Conservation (phyloP, 192 early-diverging fungal genomes). For the Coemansia sp. region DNA sequence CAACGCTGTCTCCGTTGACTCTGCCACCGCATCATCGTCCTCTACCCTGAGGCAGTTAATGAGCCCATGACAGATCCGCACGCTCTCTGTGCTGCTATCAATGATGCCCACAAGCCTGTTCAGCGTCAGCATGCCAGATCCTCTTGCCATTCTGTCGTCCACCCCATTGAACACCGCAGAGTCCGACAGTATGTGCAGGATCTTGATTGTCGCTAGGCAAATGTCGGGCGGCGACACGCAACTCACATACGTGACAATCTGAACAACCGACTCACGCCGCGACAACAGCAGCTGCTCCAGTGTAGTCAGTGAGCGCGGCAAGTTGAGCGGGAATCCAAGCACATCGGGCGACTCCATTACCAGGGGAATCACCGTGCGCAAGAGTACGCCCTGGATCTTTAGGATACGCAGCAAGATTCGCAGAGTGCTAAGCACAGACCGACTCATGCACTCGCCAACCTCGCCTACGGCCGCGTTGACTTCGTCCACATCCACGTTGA, state of each 20-base stretch:
- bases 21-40: constrained; percentile 35
- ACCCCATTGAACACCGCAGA: constrained; percentile 65
- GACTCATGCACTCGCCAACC: constrained; percentile 26
- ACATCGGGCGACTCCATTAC: constrained; percentile 51
- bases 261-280: constrained; percentile 63
- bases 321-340: constrained; percentile 52
- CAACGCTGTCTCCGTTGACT: constrained; percentile 42
- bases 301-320: constrained; percentile 59
- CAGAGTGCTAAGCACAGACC: constrained; percentile 47
- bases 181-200: constrained; percentile 70
- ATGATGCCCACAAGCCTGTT: constrained; percentile 76
- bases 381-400: constrained; percentile 72
- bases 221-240: constrained; percentile 67
- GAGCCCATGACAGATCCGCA: constrained; percentile 75
- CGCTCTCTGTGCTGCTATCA: constrained; percentile 59
- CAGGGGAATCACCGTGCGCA: constrained; percentile 62
- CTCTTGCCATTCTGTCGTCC: constrained; percentile 44
- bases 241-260: constrained; percentile 71
- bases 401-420: constrained; percentile 66
- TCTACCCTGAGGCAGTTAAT: constrained; percentile 72
- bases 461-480: constrained; percentile 52
- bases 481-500: constrained; percentile 60
- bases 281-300: constrained; percentile 80
- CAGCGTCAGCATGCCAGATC: constrained; percentile 53
- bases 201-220: constrained; percentile 66